phyloP scores from a whole-genome alignment of 495 filamentous ascomycete genomes.

The Corynascus novoguineensis region DNA sequence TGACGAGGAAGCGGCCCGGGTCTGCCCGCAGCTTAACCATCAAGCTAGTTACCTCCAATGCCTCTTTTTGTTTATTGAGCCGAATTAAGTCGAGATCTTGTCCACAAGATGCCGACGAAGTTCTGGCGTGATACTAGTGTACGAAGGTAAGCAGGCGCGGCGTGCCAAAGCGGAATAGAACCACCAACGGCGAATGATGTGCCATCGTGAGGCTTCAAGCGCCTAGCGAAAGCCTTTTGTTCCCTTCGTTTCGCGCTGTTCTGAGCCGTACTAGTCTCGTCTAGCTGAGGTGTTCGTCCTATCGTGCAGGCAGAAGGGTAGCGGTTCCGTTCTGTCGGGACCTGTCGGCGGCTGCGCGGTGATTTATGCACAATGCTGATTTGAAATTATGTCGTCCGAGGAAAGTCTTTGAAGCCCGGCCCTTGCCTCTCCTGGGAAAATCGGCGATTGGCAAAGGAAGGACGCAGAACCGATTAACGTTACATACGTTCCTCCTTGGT shows the following conservation, averaged over 20 bases:
- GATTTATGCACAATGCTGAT: neutral
- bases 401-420: no score
- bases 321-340: constrained; percentile 13
- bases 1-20: constrained; percentile 14
- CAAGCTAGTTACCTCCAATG: neutral
- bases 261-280: neutral
- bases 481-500: no score
- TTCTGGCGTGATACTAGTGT: no score
- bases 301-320: constrained; percentile 7
- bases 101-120: no score
- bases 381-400: neutral
- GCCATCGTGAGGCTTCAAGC: no score
- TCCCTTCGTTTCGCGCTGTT: neutral
- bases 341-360: constrained; percentile 2
- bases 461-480: neutral
- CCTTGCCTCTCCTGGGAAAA: neutral
- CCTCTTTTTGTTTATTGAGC: no score
- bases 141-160: no score
- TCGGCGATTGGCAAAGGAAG: neutral
- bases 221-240: no score
- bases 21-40: neutral
- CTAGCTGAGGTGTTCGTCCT: neutral
- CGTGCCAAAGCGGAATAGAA: constrained; percentile 8
- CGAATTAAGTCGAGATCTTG: no score
- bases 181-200: neutral